phyloP scores from a whole-genome alignment of 208 protist genomes.

The Perkinsela sp. region DNA sequence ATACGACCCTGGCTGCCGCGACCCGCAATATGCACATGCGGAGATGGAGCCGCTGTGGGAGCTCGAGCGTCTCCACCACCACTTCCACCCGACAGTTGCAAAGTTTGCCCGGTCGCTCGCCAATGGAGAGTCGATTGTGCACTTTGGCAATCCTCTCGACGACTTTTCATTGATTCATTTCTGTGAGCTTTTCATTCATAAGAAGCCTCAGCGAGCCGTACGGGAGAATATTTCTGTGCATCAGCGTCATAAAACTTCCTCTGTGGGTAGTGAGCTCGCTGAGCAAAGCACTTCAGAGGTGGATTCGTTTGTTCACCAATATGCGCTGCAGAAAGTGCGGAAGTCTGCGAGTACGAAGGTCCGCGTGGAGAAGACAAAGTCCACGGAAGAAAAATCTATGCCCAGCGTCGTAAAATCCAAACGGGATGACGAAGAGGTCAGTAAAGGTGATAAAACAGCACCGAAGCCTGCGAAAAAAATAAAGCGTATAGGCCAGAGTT shows the following conservation, averaged over 20 bases:
- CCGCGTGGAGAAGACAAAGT: no score
- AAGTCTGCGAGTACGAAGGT: no score
- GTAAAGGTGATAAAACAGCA: no score
- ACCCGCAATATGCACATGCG: constrained; percentile 47
- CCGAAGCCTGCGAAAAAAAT: no score
- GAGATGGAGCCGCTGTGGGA: constrained; percentile 32
- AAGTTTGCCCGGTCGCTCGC: constrained; percentile 47
- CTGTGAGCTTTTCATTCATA: constrained; percentile 57
- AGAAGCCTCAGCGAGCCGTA: constrained; percentile 11
- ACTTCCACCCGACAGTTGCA: constrained; percentile 60
- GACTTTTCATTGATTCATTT: constrained; percentile 56
- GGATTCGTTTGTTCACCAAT: neutral
- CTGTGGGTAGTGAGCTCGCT: neutral
- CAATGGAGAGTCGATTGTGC: constrained; percentile 49
- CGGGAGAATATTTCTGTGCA: neutral
- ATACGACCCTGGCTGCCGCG: constrained; percentile 49
- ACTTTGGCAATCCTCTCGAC: constrained; percentile 57
- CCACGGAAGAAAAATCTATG: no score
- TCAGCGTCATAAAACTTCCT: neutral
- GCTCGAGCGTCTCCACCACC: constrained; percentile 30
- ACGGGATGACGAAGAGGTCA: no score
- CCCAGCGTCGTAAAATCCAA: no score
- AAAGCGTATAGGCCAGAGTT: no score
- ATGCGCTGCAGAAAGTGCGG: neutral
- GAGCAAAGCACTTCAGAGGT: no score